Conservation (phyloP, 1,139 yeast genomes). For the Nadsonia starkeyi-henricii region DNA sequence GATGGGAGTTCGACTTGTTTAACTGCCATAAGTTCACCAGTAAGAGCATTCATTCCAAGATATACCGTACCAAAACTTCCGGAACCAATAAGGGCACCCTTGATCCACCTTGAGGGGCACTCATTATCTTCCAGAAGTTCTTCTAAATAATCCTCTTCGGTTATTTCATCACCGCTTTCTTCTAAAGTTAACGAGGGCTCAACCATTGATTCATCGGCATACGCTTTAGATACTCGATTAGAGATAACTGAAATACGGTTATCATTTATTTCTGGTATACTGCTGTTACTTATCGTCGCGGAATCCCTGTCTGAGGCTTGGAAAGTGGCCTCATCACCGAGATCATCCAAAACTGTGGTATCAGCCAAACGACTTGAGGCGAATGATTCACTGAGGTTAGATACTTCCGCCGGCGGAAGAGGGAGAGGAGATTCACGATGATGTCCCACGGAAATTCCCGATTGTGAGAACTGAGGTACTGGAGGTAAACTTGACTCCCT, state of each 20-base stretch:
- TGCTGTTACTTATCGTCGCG: no score
- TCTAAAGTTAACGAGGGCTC: neutral
- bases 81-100: slow-evolving; percentile 85
- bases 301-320: no score
- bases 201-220: slow-evolving; percentile 1
- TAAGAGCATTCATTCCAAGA: slow-evolving; percentile 78
- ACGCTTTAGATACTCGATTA: neutral
- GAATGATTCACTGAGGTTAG: neutral
- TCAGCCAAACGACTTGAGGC: neutral
- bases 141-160: slow-evolving; percentile 26
- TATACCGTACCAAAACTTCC: slow-evolving; percentile 94
- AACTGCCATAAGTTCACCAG: slow-evolving; percentile 95
- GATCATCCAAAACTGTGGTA: no score
- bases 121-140: slow-evolving; percentile 35
- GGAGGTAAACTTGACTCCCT: neutral
- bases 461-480: neutral
- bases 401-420: slow-evolving; percentile 2
- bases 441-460: neutral
- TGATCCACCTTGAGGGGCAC: slow-evolving; percentile 73
- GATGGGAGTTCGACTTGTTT: slow-evolving; percentile 71
- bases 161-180: slow-evolving; percentile 10
- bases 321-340: no score
- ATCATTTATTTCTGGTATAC: neutral
- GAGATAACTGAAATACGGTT: neutral
- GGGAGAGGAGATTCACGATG: neutral